phyloP scores from a whole-genome alignment of 345 rosid genomes.

The Hirschfeldia incana region DNA sequence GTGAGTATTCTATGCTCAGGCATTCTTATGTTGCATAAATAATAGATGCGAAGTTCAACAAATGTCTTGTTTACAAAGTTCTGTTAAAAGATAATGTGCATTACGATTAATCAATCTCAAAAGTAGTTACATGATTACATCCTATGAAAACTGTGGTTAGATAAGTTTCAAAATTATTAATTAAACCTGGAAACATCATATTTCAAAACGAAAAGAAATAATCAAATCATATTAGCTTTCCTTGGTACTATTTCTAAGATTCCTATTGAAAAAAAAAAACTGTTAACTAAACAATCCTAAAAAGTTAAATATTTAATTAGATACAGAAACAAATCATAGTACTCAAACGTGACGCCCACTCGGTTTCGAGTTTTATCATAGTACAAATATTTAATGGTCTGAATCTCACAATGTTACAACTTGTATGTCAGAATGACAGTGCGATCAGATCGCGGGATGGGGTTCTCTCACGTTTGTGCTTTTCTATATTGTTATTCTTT shows the following conservation, averaged over 20 bases:
- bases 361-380: constrained; percentile 10
- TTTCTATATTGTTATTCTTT: not conserved
- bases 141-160: not conserved
- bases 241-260: not conserved
- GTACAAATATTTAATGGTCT: constrained; percentile 1
- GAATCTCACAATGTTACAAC: constrained; percentile 14
- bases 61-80: not conserved
- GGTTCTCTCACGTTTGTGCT: not conserved
- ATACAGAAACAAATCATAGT: not conserved
- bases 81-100: not conserved
- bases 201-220: not conserved
- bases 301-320: not conserved
- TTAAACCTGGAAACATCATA: not conserved
- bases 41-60: not conserved
- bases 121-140: not conserved
- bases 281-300: not conserved
- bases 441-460: constrained; percentile 24
- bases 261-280: not conserved
- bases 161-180: not conserved
- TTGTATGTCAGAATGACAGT: constrained; percentile 26
- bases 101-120: not conserved
- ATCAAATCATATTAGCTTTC: not conserved
- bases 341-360: constrained; percentile 32
- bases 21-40: constrained; percentile 25
- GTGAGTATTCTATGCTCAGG: constrained; percentile 16